Conservation (phyloP, 305 asterid genomes). For the Fraxinus latifolia region DNA sequence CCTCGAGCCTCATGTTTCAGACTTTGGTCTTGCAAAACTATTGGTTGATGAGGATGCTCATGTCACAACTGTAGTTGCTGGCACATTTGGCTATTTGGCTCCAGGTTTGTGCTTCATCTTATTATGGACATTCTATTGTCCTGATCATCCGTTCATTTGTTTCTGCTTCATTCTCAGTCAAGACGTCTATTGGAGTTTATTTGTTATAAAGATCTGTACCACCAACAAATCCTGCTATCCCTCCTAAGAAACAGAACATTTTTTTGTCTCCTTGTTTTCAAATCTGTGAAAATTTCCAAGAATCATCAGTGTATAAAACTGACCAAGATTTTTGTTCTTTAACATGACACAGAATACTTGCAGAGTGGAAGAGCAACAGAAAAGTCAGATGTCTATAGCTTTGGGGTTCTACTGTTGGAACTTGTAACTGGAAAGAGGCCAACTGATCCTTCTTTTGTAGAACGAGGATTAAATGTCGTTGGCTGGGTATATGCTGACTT, state of each 20-base stretch:
- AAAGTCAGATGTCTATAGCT: slow-evolving; percentile 87
- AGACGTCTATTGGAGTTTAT: not conserved
- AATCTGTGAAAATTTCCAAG: not conserved
- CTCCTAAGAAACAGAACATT: not conserved
- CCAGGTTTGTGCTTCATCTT: slow-evolving; percentile 55
- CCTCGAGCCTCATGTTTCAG: slow-evolving; percentile 86
- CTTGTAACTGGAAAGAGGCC: slow-evolving; percentile 96
- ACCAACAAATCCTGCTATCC: not conserved
- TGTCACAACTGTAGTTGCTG: slow-evolving; percentile 94
- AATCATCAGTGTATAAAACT: not conserved
- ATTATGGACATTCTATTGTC: not conserved
- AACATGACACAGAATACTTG: slow-evolving; percentile 59
- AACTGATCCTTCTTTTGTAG: slow-evolving; percentile 76
- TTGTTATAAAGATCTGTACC: not conserved
- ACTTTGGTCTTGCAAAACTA: slow-evolving; percentile 92
- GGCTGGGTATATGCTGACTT: slow-evolving; percentile 70
- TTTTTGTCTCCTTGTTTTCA: not conserved
- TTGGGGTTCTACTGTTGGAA: slow-evolving; percentile 83
- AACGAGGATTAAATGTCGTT: slow-evolving; percentile 78
- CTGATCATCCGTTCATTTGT: not conserved
- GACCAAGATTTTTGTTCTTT: not conserved
- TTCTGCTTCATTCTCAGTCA: not conserved
- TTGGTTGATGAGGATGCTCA: slow-evolving; percentile 94
- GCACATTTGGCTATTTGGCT: slow-evolving; percentile 92
- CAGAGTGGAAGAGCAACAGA: slow-evolving; percentile 96